Evolutionary conservation across 176 grass and related monocot genomes (phyloP).

Genomic region (Musa schizocarpa): DNA sequence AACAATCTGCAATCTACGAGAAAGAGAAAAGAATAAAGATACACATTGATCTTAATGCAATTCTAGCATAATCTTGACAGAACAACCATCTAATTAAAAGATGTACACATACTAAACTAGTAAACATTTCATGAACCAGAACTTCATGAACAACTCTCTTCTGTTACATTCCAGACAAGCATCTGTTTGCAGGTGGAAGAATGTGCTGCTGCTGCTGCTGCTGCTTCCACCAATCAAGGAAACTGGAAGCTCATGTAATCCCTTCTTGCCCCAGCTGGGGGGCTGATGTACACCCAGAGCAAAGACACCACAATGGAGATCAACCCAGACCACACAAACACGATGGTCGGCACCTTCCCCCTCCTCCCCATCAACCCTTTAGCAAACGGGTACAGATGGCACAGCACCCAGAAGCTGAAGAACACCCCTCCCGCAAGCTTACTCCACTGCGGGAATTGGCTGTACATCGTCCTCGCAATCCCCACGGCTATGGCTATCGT

Average conservation of each 20-base stretch:
- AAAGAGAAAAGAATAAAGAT: too few species aligned
- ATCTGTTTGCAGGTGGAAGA: too few species aligned
- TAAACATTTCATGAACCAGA: too few species aligned
- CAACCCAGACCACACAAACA: conserved; percentile 85
- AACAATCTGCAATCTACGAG: too few species aligned
- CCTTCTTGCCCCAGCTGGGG: conserved; percentile 37
- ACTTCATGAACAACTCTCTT: too few species aligned
- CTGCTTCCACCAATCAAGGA: conserved; percentile 25
- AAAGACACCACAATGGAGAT: conserved; percentile 74
- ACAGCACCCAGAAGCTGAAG: conserved; percentile 98
- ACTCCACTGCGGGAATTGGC: conserved; percentile 86
- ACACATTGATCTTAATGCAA: too few species aligned
- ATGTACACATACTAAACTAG: too few species aligned
- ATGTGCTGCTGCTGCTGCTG: background rate
- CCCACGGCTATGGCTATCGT: conserved; percentile 59
- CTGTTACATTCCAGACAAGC: too few species aligned
- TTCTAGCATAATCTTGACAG: too few species aligned
- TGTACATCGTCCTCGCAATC: conserved; percentile 65
- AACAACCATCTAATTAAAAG: too few species aligned
- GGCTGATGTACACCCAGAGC: conserved; percentile 89
- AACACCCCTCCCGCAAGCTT: conserved; percentile 80
- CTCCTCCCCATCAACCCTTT: conserved; percentile 82
- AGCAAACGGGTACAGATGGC: conserved; percentile 93
- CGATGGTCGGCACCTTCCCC: conserved; percentile 85
- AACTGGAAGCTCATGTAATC: conserved; percentile 64